phyloP scores from a whole-genome alignment of 768 basidiomycete genomes.

The Dictyophora rubrovolvata region DNA sequence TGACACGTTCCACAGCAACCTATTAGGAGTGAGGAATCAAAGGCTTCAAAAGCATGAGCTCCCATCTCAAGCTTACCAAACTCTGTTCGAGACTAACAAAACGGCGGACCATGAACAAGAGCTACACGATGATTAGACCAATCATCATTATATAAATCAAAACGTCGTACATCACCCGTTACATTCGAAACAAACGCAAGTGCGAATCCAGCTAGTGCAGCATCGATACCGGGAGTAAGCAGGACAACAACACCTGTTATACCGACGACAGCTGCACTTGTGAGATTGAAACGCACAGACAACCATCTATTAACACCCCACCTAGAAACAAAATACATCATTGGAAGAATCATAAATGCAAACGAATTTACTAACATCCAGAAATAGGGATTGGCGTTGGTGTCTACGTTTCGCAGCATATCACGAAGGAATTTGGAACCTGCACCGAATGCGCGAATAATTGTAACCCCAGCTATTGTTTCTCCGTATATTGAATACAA shows the following conservation, averaged over 20 bases:
- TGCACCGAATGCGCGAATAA: slow-evolving; percentile 78
- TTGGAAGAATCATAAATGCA: slow-evolving; percentile 2
- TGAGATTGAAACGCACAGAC: slow-evolving; percentile 75
- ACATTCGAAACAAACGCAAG: slow-evolving; percentile 76
- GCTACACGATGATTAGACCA: slow-evolving; percentile 20
- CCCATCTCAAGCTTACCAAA: slow-evolving; percentile 45
- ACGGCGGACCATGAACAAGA: slow-evolving; percentile 64
- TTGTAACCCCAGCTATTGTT: slow-evolving; percentile 41
- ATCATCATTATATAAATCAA: not conserved
- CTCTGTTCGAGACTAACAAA: slow-evolving; percentile 87
- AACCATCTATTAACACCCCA: slow-evolving; percentile 76
- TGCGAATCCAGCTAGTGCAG: slow-evolving; percentile 78
- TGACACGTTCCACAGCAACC: slow-evolving; percentile 83
- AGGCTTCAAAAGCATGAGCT: not conserved
- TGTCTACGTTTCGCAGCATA: slow-evolving; percentile 75
- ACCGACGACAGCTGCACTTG: slow-evolving; percentile 66
- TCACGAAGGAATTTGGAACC: slow-evolving; percentile 78
- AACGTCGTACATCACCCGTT: slow-evolving; percentile 45
- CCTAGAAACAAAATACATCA: slow-evolving; percentile 19
- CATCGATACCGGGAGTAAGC: slow-evolving; percentile 59
- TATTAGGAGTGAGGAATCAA: slow-evolving; percentile 16
- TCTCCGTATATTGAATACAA: slow-evolving; percentile 44
- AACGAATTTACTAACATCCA: slow-evolving; percentile 64
- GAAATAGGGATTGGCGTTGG: slow-evolving; percentile 66
- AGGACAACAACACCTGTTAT: slow-evolving; percentile 59